Conservation (phyloP, 1,284 basidiomycete species). For the Irpex lacteus region DNA sequence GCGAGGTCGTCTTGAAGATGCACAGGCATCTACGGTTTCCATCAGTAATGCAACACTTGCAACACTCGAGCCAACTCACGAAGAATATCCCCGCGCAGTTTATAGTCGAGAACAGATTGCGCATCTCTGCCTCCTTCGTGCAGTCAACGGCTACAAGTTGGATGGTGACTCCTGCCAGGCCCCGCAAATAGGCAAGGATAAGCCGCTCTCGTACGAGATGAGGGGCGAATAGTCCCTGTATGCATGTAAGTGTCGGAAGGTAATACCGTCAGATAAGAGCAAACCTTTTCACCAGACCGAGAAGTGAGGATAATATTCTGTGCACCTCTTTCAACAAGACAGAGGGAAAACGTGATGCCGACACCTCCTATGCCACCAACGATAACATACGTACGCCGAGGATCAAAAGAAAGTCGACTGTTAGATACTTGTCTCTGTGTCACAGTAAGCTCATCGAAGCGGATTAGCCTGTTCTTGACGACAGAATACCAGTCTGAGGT, state of each 20-base stretch:
- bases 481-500: background rate
- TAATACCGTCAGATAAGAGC: background rate
- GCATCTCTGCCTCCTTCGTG: conserved; percentile 12
- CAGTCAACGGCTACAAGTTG: conserved; percentile 15
- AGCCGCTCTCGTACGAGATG: conserved; percentile 13
- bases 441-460: conserved; percentile 3
- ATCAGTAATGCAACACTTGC: background rate
- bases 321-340: conserved; percentile 14
- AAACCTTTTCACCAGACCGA: conserved; percentile 14
- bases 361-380: conserved; percentile 16
- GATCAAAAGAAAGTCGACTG: conserved; percentile 13
- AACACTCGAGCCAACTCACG: background rate
- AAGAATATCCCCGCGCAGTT: conserved; percentile 17
- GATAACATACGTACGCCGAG: conserved; percentile 15
- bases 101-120: conserved; percentile 6
- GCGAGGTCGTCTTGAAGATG: conserved; percentile 17
- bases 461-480: background rate
- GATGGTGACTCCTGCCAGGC: conserved; percentile 11
- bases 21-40: conserved; percentile 12
- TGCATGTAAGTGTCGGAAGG: background rate
- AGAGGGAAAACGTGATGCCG: conserved; percentile 9
- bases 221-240: conserved; percentile 5
- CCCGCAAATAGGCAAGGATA: conserved; percentile 9
- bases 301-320: conserved; percentile 16
- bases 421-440: conserved; percentile 6